Evolutionary conservation across 208 protist genomes (phyloP).

Genomic region (Crithidia brevicula): DNA sequence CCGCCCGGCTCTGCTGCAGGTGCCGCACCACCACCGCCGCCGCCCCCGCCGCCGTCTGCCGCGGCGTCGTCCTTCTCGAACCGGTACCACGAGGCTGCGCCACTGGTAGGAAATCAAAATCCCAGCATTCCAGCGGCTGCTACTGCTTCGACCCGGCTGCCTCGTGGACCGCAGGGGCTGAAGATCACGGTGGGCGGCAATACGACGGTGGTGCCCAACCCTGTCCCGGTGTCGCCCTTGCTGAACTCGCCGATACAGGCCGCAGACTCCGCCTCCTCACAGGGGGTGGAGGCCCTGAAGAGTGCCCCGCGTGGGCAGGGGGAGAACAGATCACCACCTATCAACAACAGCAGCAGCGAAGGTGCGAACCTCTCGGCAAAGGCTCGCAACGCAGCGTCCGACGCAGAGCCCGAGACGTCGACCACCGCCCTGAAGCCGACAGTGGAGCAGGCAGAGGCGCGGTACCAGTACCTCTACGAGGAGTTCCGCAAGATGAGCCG

Average conservation of each 20-base stretch:
- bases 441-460: constrained; percentile 33
- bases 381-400: not conserved
- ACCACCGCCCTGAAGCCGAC: constrained; percentile 16
- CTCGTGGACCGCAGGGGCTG: constrained; percentile 1
- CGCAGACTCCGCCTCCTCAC: not conserved
- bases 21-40: not conserved
- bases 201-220: not conserved
- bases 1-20: not conserved
- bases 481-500: constrained; percentile 40
- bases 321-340: not conserved
- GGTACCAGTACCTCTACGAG: constrained; percentile 47
- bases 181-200: constrained; percentile 15
- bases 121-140: not conserved
- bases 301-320: not conserved
- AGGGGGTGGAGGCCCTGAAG: not conserved
- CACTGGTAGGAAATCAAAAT: not conserved
- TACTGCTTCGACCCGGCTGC: not conserved
- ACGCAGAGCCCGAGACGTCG: not conserved
- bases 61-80: not conserved
- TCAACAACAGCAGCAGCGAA: not conserved
- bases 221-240: constrained; percentile 13
- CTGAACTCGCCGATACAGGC: constrained; percentile 2
- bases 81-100: not conserved
- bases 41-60: no score
- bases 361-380: not conserved